Evolutionary conservation across 768 basidiomycete species (phyloP), one percentile per base, ranked within the genome.

Genomic region (Lentinula guzmanii): DNA sequence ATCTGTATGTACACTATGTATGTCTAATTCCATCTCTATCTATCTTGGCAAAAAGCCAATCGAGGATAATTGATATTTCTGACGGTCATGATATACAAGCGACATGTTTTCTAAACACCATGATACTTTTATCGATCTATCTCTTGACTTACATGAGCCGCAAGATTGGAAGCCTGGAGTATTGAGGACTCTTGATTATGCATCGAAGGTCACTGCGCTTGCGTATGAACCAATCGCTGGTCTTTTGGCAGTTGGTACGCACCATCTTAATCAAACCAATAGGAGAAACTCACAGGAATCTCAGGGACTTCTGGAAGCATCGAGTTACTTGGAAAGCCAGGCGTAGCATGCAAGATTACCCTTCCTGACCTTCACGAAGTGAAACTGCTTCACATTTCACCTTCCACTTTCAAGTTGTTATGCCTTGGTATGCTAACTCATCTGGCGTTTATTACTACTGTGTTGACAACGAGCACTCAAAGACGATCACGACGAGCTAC

Each of bases 301-400:
- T 16, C 55, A 88, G 92, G 89, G 2, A 91, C 90, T 0, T 70
- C 79, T 4, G 68, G 72, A n/a, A 92, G 69, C 1, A 78, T 95
- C 37, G 77, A 86, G 60, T 65, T 94, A 28, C 82, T 86, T 64
- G 94, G 93, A 1, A 78, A 82, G 5, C 81, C 86, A 2, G 84
- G 87, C 3, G 89, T 93, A 11, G 78, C 85, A 56, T 71, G 71
- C 48, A 79, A 71, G 58, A 68, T 89, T 35, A 68, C 67, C 15
- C 67, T 87, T 10, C 80, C 81, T 9, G 75, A 83, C 51, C 70
- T 75, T 10, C 33, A 54, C 33, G 67, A 73, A 37, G 78, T 87
- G 62, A 84, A 85, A 66, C 83, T 87, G 62, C 72, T 93, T 18
- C 80, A 82, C 34, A 89, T 91, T 65, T 82, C 86, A 2, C 66